Conservation (phyloP, 2,329 filamentous ascomycete genomes). For the Zelopaecilomyces penicillatus region DNA sequence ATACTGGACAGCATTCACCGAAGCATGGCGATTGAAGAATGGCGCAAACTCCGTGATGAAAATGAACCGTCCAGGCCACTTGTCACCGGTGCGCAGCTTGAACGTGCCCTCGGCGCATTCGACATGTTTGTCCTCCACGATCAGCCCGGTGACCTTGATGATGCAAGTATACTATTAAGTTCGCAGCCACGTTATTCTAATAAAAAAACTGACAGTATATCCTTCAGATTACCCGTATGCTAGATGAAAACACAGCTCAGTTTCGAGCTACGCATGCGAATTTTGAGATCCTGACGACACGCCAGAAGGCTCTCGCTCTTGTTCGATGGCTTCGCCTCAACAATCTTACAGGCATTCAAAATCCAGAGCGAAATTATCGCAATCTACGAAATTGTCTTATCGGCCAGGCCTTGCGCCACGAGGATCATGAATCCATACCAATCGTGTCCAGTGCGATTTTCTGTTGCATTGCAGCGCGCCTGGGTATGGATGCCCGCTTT, state of each 20-base stretch:
- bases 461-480: constrained; percentile 64
- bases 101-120: constrained; percentile 70
- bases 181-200: not conserved
- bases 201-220: not conserved
- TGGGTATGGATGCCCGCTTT: constrained; percentile 69
- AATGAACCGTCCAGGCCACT: constrained; percentile 12
- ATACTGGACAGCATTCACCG: constrained; percentile 75
- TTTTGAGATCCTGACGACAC: constrained; percentile 49
- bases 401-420: constrained; percentile 66
- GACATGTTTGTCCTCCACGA: constrained; percentile 82
- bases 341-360: constrained; percentile 62
- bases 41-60: constrained; percentile 40
- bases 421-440: constrained; percentile 71
- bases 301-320: constrained; percentile 59
- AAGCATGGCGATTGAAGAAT: constrained; percentile 67
- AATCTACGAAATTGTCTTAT: constrained; percentile 82
- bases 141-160: constrained; percentile 62
- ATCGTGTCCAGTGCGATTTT: constrained; percentile 83
- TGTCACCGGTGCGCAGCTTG: constrained; percentile 45
- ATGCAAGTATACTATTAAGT: constrained; percentile 39
- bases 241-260: constrained; percentile 54
- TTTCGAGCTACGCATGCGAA: constrained; percentile 46
- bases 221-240: constrained; percentile 47
- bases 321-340: constrained; percentile 60
- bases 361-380: constrained; percentile 60